Evolutionary conservation across 495 filamentous ascomycete genomes (phyloP), one percentile per base, ranked within the genome.

Genomic region (Neurospora discreta): DNA sequence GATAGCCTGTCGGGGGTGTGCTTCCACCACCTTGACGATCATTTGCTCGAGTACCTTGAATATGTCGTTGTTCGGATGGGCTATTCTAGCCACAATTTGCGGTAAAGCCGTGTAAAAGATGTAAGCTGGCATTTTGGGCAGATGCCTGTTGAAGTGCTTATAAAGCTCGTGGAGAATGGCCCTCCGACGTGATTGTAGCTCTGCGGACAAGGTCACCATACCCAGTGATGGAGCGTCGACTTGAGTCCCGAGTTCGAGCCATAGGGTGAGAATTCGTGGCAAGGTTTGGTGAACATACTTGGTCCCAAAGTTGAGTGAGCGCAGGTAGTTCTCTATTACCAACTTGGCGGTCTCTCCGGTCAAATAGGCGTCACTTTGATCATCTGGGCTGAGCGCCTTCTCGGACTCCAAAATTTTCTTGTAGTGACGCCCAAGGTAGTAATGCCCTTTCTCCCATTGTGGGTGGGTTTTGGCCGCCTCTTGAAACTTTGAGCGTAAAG

Each of bases 201-300:
- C 89, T 70, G 87, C 86, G 18, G 88, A 87, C 18, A 84, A 69
- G 8, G 90, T 89, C 68, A 89, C 83, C 75, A 89, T 91, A 10
- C 88, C 85, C 73, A 93, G 91, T 41, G 91, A 82, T 30, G 87
- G 82, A 73, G 90, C 88, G 70, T 90, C 85, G 65, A 92, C 86
- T 67, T 91, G 89, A 8, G 89, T 89, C 5, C 93, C 94, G 71
- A 98, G 86, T 77, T 98, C 95, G 39, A 98, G 84, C 93, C 95
- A 99, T 18, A 99, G 85, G 0, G 96, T 98, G 33, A 99, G 78
- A 26, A 97, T 83, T 69, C 94, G 90, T 13, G 95, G 95, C 39
- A 99, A 83, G 0, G 94, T 97, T 76, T 98, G 93, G 75, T 94
- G 96, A 30, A 97, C 89, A 79, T 98, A 98, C 81, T 98, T 99